phyloP scores from a whole-genome alignment of 768 basidiomycete species.

The Trametes cingulata region DNA sequence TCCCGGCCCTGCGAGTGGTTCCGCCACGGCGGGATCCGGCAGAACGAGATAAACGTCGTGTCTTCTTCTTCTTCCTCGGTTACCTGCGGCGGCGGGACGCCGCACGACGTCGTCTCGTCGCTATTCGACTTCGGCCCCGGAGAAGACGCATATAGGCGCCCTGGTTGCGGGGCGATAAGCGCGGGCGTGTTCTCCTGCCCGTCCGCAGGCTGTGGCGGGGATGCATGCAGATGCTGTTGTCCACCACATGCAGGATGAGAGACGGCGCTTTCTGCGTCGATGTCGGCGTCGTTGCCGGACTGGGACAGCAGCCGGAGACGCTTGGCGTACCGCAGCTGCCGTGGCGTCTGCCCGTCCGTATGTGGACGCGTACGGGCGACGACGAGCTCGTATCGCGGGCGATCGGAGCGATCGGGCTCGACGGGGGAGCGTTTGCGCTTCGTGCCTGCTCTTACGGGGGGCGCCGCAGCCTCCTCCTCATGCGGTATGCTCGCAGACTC shows the following conservation, averaged over 20 bases:
- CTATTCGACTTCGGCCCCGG: neutral
- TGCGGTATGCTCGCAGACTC: too few relatives aligned
- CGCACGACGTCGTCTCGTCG: too few relatives aligned
- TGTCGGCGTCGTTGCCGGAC: neutral
- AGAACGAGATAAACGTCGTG: too few relatives aligned
- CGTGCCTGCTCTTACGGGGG: neutral
- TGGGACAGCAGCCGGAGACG: constrained; percentile 3
- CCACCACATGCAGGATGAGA: neutral
- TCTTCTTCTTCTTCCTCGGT: too few relatives aligned
- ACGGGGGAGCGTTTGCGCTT: constrained; percentile 4
- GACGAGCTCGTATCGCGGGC: constrained; percentile 6
- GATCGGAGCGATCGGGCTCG: neutral
- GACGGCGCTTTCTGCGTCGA: neutral
- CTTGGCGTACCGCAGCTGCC: constrained; percentile 12
- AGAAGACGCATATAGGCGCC: neutral
- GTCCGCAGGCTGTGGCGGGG: too few relatives aligned
- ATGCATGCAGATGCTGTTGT: too few relatives aligned
- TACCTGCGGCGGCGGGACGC: too few relatives aligned
- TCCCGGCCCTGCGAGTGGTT: too few relatives aligned
- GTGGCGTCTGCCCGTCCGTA: neutral
- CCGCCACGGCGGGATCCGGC: too few relatives aligned
- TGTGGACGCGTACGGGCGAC: neutral
- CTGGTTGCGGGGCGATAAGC: too few relatives aligned
- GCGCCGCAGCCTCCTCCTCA: too few relatives aligned
- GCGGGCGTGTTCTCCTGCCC: too few relatives aligned